These are phyloP conservation scores for Trichothecium sympodiale DNA, from an alignment of 2,329 filamentous ascomycete species.

Conservation along the genomic window DNA sequence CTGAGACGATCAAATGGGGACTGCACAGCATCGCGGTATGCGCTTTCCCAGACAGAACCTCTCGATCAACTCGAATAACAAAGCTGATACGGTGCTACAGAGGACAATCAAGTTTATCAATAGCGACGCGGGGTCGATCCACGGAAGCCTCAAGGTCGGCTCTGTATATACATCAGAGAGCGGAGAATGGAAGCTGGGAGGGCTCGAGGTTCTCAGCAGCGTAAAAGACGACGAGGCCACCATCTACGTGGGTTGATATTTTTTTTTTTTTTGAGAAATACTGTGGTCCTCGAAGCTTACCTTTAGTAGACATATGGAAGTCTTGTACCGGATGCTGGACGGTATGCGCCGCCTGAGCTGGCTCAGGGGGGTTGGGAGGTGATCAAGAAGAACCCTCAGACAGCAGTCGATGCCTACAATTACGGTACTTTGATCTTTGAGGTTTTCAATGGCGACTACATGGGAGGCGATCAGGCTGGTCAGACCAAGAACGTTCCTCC, in stretches of 20 bases:
- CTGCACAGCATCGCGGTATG: conserved; percentile 72
- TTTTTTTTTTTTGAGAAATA: not conserved
- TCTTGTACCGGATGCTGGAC: conserved; percentile 70
- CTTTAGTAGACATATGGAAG: conserved; percentile 64
- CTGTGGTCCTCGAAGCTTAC: not conserved
- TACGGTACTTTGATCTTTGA: conserved; percentile 80
- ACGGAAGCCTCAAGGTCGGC: conserved; percentile 73
- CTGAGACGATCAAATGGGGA: conserved; percentile 96
- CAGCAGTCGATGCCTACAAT: conserved; percentile 78
- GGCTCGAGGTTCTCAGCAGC: conserved; percentile 87
- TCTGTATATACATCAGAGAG: conserved; percentile 92
- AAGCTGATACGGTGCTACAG: conserved; percentile 29
- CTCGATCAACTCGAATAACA: not conserved
- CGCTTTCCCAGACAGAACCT: not conserved
- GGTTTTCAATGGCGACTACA: conserved; percentile 79
- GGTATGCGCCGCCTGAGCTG: conserved; percentile 82
- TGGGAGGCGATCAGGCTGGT: conserved; percentile 65
- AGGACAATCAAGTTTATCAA: conserved; percentile 96
- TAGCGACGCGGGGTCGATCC: conserved; percentile 80
- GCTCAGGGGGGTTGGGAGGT: conserved; percentile 81
- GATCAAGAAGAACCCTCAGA: conserved; percentile 71
- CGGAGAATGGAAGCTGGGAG: conserved; percentile 93
- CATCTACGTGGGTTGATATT: conserved; percentile 53
- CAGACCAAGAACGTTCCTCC: conserved; percentile 80
- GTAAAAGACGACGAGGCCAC: conserved; percentile 93